Base-by-base conservation (phyloP, 2,329 filamentous ascomycete genomes). In the Aspergillus melleus region DNA sequence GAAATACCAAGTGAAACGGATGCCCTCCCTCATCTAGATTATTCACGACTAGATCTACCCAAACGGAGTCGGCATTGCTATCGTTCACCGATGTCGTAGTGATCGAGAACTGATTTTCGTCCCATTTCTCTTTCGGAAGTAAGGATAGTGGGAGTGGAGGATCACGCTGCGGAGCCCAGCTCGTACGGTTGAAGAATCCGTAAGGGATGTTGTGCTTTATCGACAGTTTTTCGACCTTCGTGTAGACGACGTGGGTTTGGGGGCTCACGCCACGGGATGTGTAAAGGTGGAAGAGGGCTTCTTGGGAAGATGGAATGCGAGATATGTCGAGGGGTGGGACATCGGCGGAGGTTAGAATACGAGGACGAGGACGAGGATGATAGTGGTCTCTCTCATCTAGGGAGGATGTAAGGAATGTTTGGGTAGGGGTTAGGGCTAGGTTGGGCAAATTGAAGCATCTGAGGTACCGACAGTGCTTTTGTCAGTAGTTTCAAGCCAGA, bases 11-110 rank as follows among this genome's bases (percentile, higher is more conserved):
- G 64, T 83, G 81, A 59, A 83, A 83, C 0, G 81, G 81, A 64
- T 83, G 81, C 0, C 74, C 70, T 6, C 78, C 78, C 46, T 83
- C 80, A 58, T 83, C 81, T 16, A 82, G 70, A 57, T 83, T 83
- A 62, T 84, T 83, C 52, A 83, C 69, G 3, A 82, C 72, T 1
- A 83, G 63, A 61, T 83, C 80, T 1, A 82, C 70, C 80, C 81
- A 83, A 29, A 52, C 54, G 5, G 30, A 24, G 0, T 26, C 19
- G n/a, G 6, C 0, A 20, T 29, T 16, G 36, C 19, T n/a, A 16
- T 29, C 12, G 22, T n/a, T 26, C 24, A 4, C 12, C 19, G 16
- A 20, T n/a, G n/a, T 19, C 42, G 68, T 73, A 6, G 66, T 70
- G 57, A 73, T 70, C 6, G 73, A 63, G 30, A 82, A 70, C 52